These are phyloP conservation scores for Penicillium verrucosum DNA, from an alignment of 2,329 filamentous ascomycete species.

Conservation along the genomic window DNA sequence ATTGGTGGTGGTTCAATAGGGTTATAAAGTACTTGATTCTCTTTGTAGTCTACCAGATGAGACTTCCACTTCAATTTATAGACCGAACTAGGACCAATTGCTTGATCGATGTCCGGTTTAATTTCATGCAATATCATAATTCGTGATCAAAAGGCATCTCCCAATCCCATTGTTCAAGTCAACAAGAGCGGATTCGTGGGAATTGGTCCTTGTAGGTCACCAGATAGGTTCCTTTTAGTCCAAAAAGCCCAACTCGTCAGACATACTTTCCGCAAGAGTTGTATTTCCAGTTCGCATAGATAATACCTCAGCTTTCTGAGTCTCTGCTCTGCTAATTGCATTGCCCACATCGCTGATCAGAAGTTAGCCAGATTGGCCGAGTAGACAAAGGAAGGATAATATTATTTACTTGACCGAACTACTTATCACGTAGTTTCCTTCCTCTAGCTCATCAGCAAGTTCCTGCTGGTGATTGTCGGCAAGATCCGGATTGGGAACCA, in stretches of 20 bases:
- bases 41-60: not conserved
- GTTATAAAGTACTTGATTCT: not conserved
- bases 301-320: conserved; percentile 33
- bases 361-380: conserved; percentile 9
- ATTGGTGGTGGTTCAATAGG: not conserved
- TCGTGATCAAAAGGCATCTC: not conserved
- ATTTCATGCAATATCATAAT: not conserved
- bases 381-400: not conserved
- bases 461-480: conserved; percentile 90
- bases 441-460: conserved; percentile 71
- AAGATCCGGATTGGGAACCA: conserved; percentile 79
- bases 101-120: not conserved
- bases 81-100: not conserved
- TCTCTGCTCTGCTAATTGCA: conserved; percentile 45
- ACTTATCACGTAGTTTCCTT: conserved; percentile 72
- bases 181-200: not conserved
- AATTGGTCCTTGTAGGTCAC: not conserved
- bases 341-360: conserved; percentile 45
- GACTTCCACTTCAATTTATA: not conserved
- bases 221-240: conserved; percentile 38
- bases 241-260: conserved; percentile 54
- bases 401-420: conserved; percentile 61
- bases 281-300: not conserved
- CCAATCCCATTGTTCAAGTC: not conserved
- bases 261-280: not conserved